phyloP scores from a whole-genome alignment of 2,329 filamentous ascomycete genomes.

The Geoglossum cookeanum region DNA sequence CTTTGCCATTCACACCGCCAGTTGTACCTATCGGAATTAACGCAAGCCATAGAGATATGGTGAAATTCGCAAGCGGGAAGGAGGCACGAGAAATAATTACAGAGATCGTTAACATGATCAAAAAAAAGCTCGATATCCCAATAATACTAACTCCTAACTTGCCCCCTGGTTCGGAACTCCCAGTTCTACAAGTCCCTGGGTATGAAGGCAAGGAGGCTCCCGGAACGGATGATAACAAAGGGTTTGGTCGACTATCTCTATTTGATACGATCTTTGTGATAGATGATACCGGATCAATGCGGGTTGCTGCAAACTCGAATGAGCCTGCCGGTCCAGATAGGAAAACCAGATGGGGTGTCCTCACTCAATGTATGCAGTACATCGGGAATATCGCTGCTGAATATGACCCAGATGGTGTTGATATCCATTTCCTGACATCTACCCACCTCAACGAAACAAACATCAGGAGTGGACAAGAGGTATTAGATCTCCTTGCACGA shows the following conservation, averaged over 20 bases:
- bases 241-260: background rate
- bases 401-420: background rate
- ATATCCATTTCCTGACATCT: background rate
- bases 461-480: background rate
- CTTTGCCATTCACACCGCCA: too few relatives aligned
- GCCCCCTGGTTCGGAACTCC: too few relatives aligned
- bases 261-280: background rate
- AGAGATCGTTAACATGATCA: too few relatives aligned
- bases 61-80: too few relatives aligned
- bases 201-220: background rate
- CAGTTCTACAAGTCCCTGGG: too few relatives aligned
- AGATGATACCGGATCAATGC: background rate
- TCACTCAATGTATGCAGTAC: background rate
- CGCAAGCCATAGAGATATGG: too few relatives aligned
- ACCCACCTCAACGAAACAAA: background rate
- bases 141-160: too few relatives aligned
- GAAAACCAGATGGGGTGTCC: background rate
- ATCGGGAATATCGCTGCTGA: background rate
- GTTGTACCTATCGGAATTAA: too few relatives aligned
- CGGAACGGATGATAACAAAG: background rate
- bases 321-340: background rate
- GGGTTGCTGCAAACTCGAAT: background rate
- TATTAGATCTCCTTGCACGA: background rate
- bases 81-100: too few relatives aligned
- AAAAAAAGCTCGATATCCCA: too few relatives aligned